A percentile compares a stretch with the other conserved stretches of the same genome.
These are phyloP conservation scores for Ophiostoma himal-ulmi DNA, from an alignment of 2,329 filamentous ascomycete genomes.

Conservation along the genomic window DNA sequence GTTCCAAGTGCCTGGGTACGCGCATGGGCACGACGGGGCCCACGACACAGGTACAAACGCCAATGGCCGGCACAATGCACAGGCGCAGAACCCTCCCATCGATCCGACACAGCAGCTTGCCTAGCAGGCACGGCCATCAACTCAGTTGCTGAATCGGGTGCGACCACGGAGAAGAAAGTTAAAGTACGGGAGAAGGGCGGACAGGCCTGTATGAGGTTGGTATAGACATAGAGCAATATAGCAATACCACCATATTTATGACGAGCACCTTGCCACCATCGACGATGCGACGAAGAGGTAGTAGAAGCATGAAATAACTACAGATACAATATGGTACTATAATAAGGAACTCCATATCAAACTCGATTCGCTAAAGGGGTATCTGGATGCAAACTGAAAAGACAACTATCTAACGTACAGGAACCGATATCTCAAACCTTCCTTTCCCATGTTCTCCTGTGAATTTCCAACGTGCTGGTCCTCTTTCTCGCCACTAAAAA, in stretches of 20 bases:
- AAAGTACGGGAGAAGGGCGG: neutral
- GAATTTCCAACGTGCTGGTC: neutral
- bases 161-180: neutral
- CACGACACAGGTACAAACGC: neutral
- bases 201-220: neutral
- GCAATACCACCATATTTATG: neutral
- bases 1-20: neutral
- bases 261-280: neutral
- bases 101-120: conserved; percentile 8
- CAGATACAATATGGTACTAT: neutral
- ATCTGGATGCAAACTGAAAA: neutral
- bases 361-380: neutral
- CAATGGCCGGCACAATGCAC: neutral
- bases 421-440: neutral
- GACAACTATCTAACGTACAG: neutral
- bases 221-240: conserved; percentile 9
- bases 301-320: too few relatives aligned
- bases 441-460: too few relatives aligned
- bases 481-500: neutral
- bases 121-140: neutral
- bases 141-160: neutral
- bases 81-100: neutral
- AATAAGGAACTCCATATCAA: neutral
- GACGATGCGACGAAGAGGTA: neutral
- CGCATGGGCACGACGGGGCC: neutral